Percentiles rank a stretch among this genome's conserved stretches.
phyloP scores from a whole-genome alignment of 345 rosid genomes.

The Populus nigra region DNA sequence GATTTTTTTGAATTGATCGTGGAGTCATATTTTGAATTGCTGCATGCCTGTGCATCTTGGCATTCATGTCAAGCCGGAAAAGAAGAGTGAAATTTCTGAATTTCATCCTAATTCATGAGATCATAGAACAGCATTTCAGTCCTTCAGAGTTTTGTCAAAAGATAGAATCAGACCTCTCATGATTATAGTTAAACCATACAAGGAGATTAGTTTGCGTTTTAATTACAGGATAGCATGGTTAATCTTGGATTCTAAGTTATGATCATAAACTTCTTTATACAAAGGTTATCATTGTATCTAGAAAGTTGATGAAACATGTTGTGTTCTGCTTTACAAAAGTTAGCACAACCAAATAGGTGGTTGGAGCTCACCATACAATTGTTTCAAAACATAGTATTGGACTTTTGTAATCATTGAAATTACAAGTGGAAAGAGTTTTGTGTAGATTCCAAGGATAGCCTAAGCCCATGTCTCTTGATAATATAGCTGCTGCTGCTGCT shows the following conservation, averaged over 20 bases:
- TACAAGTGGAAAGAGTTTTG: background rate
- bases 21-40: background rate
- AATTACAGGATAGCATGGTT: background rate
- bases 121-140: background rate
- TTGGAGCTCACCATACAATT: background rate
- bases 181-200: too few species aligned
- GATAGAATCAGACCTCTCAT: background rate
- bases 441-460: background rate
- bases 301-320: background rate
- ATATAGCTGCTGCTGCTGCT: background rate
- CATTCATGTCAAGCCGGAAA: background rate
- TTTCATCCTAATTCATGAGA: too few species aligned
- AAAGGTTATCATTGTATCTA: background rate
- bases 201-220: background rate
- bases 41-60: background rate
- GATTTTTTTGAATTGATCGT: background rate
- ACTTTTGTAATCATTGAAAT: too few species aligned
- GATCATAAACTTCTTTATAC: background rate
- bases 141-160: background rate
- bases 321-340: background rate
- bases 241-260: background rate
- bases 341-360: background rate
- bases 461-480: background rate
- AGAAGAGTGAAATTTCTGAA: background rate
- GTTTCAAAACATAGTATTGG: background rate